These are phyloP conservation scores for Triticum aestivum DNA, from an alignment of 176 grass and related monocot genomes.

Conservation along the genomic window IWGSC_CS_RefSeq_v2.1 NC_057796.1:82239237-82239736, in stretches of 20 bases:
- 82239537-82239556: neutral
- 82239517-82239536: neutral
- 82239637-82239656: neutral
- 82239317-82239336: too few species aligned
- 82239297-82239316: neutral
- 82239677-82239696: too few species aligned
- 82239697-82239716: neutral
- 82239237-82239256: constrained; percentile 23
- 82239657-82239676: neutral
- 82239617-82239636: neutral
- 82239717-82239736: neutral
- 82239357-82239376: constrained; percentile 17
- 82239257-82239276: constrained; percentile 20
- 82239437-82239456: constrained; percentile 14
- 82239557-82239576: neutral
- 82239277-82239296: neutral
- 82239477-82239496: constrained; percentile 11
- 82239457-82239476: neutral
- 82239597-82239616: neutral
- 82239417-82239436: constrained; percentile 38
- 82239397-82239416: neutral
- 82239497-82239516: neutral
- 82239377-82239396: constrained; percentile 29
- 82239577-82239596: constrained; percentile 5
- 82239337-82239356: too few species aligned